Base-by-base conservation (phyloP, 1,284 basidiomycete genomes). In the Chalciporus sp. region DNA sequence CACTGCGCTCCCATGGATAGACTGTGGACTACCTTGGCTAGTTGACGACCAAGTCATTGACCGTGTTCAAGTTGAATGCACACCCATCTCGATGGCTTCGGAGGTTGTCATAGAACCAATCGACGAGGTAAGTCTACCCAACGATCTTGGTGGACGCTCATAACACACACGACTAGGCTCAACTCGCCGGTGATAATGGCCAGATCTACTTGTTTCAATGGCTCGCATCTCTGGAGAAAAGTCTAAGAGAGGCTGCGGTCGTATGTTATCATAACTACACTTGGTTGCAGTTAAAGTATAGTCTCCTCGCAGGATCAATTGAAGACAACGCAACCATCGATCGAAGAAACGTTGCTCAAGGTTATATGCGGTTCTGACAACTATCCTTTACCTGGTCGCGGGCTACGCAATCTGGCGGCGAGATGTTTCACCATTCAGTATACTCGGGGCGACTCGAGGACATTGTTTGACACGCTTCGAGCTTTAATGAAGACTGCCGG, bases 381-480 rank as follows among this genome's bases (percentile, higher is more conserved):
- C 4, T 90, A 87, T 59, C 92, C 92, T 12, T 70, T 78, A 35
- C 94, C 95, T 1, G 95, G 95, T 19, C 85, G 94, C 20, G 93
- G 93, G 2, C 76, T 94, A 47, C 82, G 96, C 37, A 88, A 90
- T 57, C 76, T 94, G 3, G 81, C 90, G 45, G 85, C 91, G 7
- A 79, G 91, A 75, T 94, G 92, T 64, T 73, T 98, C 42, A 74
- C 92, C 49, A 70, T 79, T 19, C 65, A 97, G n/a, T 95, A 96
- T 72, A 81, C 78, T 33, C 82, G 86, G 16, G 91, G 90, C 59
- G 95, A 98, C 66, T 88, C 87, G 3, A 83, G 87, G 67, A 85
- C 88, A 1, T 73, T 97, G 49, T 98, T 95, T 63, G 95, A 98
- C 64, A 88, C 91, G 7, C 70, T 96, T n/a, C 90, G 94, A 64